Base-by-base conservation (phyloP, 148 eudicot species). In the Oxyria digyna region DNA sequence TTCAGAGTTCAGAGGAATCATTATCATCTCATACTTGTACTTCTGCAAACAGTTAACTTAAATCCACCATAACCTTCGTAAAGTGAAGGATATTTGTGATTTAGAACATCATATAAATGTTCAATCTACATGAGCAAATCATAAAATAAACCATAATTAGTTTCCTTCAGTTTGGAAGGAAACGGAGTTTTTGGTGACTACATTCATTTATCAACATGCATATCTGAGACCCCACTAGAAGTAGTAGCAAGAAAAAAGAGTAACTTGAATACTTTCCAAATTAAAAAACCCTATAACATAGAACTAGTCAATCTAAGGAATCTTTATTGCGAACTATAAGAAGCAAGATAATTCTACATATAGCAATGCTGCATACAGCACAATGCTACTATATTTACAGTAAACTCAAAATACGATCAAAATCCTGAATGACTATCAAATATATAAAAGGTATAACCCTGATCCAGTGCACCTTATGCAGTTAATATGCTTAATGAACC, bases 231-330 rank as follows among this genome's bases (percentile, higher is more conserved):
- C 37, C 33, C 18, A 57, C 18, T 13, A 57, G 37, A 27, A 14
- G 65, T 59, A 11, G 31, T 27, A 59, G 20, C 65, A 59, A 31
- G 65, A 59, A 26, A 27, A 0, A 26, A 57, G 29, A 26, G 64
- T 26, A 59, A 59, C 37, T 59, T 27, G 65, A 8, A 6, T 31
- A 29, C 9, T 52, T 15, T 14, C n/a, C 35, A 59, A 59, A 29
- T 31, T 29, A 15, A 14, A 15, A 14, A 29, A 31, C 65, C 20
- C 4, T 29, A 13, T 29, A 4, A 59, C 65, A 59, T 13, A 59
- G 65, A 59, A 59, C n/a, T 59, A 59, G 65, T 59, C 9, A 59
- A 59, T 29, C 18, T 59, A 31, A 59, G 38, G 37, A 27, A 59
- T 59, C 37, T 29, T 59, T 31, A 18, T 27, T 14, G 65, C 21